Evolutionary conservation across 768 basidiomycete species (phyloP).

Genomic region (Lactarius vividus): DNA sequence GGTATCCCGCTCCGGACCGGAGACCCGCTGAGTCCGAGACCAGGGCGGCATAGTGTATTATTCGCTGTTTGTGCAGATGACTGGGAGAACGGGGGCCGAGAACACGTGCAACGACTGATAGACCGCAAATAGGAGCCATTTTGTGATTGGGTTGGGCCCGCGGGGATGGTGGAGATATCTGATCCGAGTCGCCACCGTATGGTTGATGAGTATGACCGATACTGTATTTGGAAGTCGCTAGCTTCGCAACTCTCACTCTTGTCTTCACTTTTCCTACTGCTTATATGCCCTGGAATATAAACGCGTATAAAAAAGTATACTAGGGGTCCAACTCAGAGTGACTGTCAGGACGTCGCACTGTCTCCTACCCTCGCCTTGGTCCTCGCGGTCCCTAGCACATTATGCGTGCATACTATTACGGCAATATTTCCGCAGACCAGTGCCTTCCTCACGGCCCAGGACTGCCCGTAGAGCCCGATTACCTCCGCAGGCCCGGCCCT

Average conservation of each 20-base stretch:
- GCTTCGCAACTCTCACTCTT: too few species aligned
- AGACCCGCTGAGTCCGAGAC: slow-evolving; percentile 32
- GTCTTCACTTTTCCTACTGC: too few species aligned
- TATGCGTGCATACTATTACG: slow-evolving; percentile 78
- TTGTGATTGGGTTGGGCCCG: too few species aligned
- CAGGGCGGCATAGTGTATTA: slow-evolving; percentile 48
- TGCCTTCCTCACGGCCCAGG: slow-evolving; percentile 72
- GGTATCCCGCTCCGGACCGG: slow-evolving; percentile 26
- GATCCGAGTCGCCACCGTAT: too few species aligned
- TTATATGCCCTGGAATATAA: too few species aligned
- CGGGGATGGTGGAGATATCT: too few species aligned
- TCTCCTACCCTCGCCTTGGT: too few species aligned
- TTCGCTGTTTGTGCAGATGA: slow-evolving; percentile 59
- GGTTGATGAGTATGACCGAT: too few species aligned
- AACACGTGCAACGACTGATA: slow-evolving; percentile 38
- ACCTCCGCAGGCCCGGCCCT: slow-evolving; percentile 58
- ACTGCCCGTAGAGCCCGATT: slow-evolving; percentile 50
- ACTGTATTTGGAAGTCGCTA: too few species aligned
- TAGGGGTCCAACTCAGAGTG: too few species aligned
- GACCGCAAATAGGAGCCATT: slow-evolving; percentile 5
- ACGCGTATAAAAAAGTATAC: too few species aligned
- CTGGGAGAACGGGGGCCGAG: slow-evolving; percentile 48
- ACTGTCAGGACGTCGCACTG: neutral
- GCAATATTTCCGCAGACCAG: slow-evolving; percentile 77
- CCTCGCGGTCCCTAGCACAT: neutral